Evolutionary conservation across 768 basidiomycete genomes (phyloP).

Genomic region (Artomyces pyxidatus): DNA sequence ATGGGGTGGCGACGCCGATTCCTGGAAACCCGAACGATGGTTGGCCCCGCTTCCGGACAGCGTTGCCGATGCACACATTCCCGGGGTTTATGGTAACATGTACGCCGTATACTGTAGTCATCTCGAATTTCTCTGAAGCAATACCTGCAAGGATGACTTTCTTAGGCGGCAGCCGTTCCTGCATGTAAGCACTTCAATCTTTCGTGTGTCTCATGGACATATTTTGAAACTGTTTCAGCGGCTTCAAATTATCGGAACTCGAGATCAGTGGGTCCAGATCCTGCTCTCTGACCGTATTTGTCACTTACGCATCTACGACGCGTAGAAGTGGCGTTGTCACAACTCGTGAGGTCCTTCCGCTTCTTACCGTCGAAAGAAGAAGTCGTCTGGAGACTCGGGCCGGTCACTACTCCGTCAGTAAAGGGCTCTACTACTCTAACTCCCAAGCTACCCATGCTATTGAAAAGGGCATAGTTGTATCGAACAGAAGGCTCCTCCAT

Average conservation of each 20-base stretch:
- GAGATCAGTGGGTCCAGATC: conserved; percentile 11
- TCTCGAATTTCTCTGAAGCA: neutral
- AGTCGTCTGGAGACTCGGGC: no score
- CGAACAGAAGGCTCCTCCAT: no score
- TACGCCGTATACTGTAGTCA: no score
- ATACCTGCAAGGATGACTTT: conserved; percentile 11
- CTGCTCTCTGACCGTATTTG: neutral
- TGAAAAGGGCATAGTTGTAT: no score
- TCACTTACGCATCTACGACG: neutral
- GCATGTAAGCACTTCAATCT: conserved; percentile 13
- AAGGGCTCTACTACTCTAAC: no score
- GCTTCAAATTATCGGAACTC: conserved; percentile 13
- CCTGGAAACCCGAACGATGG: conserved; percentile 17
- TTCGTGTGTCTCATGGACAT: neutral
- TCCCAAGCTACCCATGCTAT: no score
- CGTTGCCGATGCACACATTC: conserved; percentile 3
- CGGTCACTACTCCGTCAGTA: no score
- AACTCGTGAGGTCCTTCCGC: neutral
- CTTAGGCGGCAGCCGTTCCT: conserved; percentile 9
- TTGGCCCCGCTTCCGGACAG: neutral
- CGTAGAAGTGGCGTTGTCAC: neutral
- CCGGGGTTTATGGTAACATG: conserved; percentile 6
- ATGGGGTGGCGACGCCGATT: conserved; percentile 14
- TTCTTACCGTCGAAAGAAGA: no score
- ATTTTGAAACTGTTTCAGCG: neutral